A percentile compares a stretch with the other conserved stretches of the same genome.
Evolutionary conservation across 768 basidiomycete genomes (phyloP).

Genomic region (Boletales sp.): DNA sequence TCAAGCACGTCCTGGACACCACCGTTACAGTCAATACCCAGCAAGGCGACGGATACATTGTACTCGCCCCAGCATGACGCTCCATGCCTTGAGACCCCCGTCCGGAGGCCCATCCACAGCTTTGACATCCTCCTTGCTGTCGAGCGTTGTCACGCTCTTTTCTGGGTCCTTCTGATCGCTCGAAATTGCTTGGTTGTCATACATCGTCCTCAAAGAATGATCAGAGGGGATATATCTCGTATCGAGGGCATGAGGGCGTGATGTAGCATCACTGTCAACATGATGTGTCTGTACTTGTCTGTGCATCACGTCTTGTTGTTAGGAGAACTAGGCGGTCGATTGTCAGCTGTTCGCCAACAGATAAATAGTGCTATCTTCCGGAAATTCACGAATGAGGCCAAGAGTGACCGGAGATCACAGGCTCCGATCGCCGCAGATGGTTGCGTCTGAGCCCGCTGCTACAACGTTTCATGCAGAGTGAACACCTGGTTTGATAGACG

Average conservation of each 20-base stretch:
- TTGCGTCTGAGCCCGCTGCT: too few relatives aligned
- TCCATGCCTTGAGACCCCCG: slow-evolving; percentile 29
- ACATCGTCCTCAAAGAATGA: slow-evolving; percentile 5
- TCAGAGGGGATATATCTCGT: not conserved
- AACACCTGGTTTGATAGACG: too few relatives aligned
- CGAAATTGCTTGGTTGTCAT: not conserved
- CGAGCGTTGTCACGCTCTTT: not conserved
- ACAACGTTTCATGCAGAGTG: too few relatives aligned
- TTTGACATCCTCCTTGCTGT: slow-evolving; percentile 7
- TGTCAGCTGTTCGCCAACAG: too few relatives aligned
- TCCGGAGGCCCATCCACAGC: slow-evolving; percentile 21
- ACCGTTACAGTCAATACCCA: not conserved
- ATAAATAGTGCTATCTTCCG: too few relatives aligned
- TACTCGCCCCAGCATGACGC: slow-evolving; percentile 24
- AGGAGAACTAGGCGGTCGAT: too few relatives aligned
- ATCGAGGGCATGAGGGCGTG: not conserved
- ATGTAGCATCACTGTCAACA: not conserved
- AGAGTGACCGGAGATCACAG: too few relatives aligned
- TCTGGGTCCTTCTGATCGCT: slow-evolving; percentile 3
- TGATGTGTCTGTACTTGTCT: not conserved
- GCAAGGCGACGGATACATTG: too few relatives aligned
- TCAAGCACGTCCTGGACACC: slow-evolving; percentile 15
- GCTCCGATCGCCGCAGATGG: too few relatives aligned
- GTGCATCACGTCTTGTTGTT: too few relatives aligned
- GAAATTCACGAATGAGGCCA: too few relatives aligned